Evolutionary conservation across 345 rosid species (phyloP).

Genomic region (Eucalyptus erythrocorys): DNA sequence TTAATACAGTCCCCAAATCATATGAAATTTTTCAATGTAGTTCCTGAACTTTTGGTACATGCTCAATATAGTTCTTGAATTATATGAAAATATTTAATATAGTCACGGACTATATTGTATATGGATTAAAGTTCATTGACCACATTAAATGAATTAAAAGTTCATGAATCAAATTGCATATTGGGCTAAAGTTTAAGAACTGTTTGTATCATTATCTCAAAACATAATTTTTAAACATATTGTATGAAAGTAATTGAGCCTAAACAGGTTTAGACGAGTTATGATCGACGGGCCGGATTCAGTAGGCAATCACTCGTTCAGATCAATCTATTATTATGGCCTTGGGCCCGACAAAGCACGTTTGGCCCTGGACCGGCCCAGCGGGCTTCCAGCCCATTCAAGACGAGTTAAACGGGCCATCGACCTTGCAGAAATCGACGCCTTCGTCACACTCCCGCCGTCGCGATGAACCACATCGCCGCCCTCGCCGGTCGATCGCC

Average conservation of each 20-base stretch:
- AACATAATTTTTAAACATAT: neutral
- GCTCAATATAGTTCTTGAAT: too few relatives aligned
- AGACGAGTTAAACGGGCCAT: neutral
- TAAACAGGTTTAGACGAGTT: neutral
- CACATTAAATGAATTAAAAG: too few relatives aligned
- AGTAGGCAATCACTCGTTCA: neutral
- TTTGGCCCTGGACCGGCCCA: neutral
- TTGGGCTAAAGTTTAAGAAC: too few relatives aligned
- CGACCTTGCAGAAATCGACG: neutral
- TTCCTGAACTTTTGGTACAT: accelerated
- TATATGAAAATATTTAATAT: too few relatives aligned
- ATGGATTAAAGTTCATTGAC: too few relatives aligned
- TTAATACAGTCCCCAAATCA: too few relatives aligned
- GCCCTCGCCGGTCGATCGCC: neutral
- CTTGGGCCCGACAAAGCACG: neutral
- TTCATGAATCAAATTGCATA: accelerated
- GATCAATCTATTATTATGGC: neutral
- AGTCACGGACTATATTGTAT: too few relatives aligned
- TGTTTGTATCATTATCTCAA: too few relatives aligned
- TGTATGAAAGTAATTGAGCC: neutral
- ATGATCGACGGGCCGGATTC: neutral
- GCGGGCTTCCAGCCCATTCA: neutral
- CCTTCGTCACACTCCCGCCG: neutral
- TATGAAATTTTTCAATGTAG: too few relatives aligned
- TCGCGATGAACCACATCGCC: neutral